A percentile compares a stretch with the other conserved stretches of the same genome.
These are phyloP conservation scores for Penicillium sclerotigenum DNA, from an alignment of 2,329 filamentous ascomycete genomes.

Conservation along the genomic window DNA sequence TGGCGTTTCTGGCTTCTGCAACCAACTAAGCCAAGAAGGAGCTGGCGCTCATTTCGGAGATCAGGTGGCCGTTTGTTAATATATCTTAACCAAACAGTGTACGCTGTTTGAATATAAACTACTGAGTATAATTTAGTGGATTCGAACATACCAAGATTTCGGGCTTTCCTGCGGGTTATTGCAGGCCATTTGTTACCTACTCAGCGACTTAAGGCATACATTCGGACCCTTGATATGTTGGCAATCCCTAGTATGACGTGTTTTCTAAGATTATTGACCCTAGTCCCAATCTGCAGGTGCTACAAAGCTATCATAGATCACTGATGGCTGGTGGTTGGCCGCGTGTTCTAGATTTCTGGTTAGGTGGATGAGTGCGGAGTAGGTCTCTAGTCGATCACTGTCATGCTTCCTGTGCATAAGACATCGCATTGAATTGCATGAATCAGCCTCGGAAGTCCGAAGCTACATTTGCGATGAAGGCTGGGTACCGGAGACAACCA, in stretches of 20 bases:
- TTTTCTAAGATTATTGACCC: not conserved
- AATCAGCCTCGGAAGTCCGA: slow-evolving; percentile 5
- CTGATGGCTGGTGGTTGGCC: not conserved
- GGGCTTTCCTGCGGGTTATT: not conserved
- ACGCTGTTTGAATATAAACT: not conserved
- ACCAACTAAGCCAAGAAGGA: not conserved
- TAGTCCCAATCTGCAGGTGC: not conserved
- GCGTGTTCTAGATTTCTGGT: not conserved
- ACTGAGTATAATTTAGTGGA: not conserved
- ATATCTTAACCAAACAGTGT: not conserved
- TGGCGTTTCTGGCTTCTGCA: not conserved
- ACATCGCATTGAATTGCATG: not conserved
- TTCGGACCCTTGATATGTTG: not conserved
- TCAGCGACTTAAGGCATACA: not conserved
- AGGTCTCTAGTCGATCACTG: not conserved
- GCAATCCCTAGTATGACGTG: not conserved
- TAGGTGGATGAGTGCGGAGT: not conserved
- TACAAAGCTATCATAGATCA: not conserved
- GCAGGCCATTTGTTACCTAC: not conserved
- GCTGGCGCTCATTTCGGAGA: not conserved
- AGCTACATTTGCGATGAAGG: not conserved
- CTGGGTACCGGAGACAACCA: not conserved
- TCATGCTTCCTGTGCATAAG: not conserved
- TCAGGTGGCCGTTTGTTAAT: not conserved
- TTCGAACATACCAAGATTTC: not conserved